Evolutionary conservation across 768 basidiomycete species (phyloP), one percentile per base, ranked within the genome.

Genomic region (Steccherinum ochraceum): DNA sequence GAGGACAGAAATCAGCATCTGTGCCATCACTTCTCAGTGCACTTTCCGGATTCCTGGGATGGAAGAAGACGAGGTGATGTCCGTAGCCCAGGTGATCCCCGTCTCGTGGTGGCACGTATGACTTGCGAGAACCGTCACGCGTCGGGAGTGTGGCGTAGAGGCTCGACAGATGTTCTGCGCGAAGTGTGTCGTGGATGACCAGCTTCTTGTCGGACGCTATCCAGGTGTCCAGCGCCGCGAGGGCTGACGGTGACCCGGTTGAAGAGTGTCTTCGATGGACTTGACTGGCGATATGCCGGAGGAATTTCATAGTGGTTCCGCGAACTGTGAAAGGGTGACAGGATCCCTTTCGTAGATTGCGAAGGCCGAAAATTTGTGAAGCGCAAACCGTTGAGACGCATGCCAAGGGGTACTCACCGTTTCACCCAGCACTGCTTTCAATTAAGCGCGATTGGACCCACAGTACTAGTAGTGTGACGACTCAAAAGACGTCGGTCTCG

Each of bases 51-150:
- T 73, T 75, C 25, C 79, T 76, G 2, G 79, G 77, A 50, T 87
- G 84, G 67, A 89, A 89, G 71, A 88, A 89, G 12, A 73, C 81
- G 20, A 89, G 74, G 56, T 87, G 84, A 58, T 86, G 84, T 4
- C 85, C 87, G 53, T 75, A 79, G 4, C 69, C 73, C 24, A 88
- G 67, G 2, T 74, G 68, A 1, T 69, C 55, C 4, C 74, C 71
- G 2, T 57, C 56, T 43, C 61, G 54, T 43, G 82, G 83, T 18
- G 67, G 65, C 16, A 60, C 52, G 56, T 69, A 78, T 7, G 64
- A 51, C 7, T 45, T 24, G 24, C 69, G 68, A 4, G 74, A 73
- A 11, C 83, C 82, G 57, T 86, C 83, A 57, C 84, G 80, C 4
- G 86, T 86, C 2, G 86, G 84, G n/a, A 87, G 71, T 21, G 86